These are phyloP conservation scores for Zymoseptoria ardabiliae DNA, from an alignment of 2,329 filamentous ascomycete species.

Conservation along the genomic window DNA sequence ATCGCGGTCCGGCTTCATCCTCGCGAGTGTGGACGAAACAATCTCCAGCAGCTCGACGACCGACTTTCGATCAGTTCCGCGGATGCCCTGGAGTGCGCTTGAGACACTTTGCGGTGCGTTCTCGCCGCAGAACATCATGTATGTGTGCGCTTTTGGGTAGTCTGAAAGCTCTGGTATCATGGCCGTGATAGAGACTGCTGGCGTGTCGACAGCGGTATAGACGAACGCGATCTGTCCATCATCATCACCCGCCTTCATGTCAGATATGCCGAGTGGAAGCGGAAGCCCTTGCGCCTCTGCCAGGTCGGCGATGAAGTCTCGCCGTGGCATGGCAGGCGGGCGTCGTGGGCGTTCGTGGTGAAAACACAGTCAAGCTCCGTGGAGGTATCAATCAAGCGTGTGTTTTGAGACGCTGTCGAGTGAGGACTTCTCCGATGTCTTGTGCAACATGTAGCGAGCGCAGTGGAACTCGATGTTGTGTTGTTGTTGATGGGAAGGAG, in stretches of 20 bases:
- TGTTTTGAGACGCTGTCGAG: not conserved
- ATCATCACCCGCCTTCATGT: conserved; percentile 56
- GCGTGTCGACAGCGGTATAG: conserved; percentile 32
- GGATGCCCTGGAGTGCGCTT: conserved; percentile 38
- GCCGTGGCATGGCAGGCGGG: conserved; percentile 52
- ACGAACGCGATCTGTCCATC: conserved; percentile 65
- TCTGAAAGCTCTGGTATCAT: conserved; percentile 46
- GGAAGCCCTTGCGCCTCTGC: conserved; percentile 33
- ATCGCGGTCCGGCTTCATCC: conserved; percentile 30
- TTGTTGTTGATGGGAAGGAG: not conserved
- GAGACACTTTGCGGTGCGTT: conserved; percentile 38
- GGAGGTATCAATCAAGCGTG: no score
- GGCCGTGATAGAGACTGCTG: conserved; percentile 33
- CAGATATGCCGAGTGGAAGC: conserved; percentile 43
- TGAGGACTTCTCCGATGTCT: not conserved
- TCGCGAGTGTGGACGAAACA: conserved; percentile 35
- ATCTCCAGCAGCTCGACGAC: conserved; percentile 44
- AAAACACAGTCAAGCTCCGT: no score
- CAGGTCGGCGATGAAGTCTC: conserved; percentile 57
- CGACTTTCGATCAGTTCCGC: conserved; percentile 39
- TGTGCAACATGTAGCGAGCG: not conserved
- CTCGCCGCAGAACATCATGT: conserved; percentile 49
- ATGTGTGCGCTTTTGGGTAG: conserved; percentile 53
- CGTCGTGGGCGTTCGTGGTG: not conserved
- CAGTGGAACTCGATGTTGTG: not conserved